Conservation (phyloP, 129 eudicot genomes). For the Silybum marianum region DNA sequence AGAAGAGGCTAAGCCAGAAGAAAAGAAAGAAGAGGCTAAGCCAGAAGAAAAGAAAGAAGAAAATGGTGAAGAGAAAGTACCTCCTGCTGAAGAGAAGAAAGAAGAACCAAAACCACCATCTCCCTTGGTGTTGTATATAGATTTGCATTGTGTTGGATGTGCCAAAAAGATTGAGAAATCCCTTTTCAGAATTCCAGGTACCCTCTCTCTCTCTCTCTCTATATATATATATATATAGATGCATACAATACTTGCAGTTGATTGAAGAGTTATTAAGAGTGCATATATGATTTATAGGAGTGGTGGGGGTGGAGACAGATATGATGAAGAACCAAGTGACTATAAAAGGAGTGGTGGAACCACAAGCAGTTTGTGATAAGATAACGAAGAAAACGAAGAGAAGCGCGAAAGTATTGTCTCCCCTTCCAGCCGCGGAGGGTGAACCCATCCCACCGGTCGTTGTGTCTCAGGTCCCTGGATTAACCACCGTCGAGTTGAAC, state of each 20-base stretch:
- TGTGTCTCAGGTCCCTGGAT: constrained; percentile 77
- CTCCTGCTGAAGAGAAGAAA: constrained; percentile 49
- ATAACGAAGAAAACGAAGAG: constrained; percentile 82
- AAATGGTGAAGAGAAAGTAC: constrained; percentile 40
- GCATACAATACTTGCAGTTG: background rate
- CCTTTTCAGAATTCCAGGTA: constrained; percentile 78
- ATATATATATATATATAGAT: background rate
- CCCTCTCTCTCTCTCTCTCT: background rate
- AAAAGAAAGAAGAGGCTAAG: constrained; percentile 52
- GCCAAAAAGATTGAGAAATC: constrained; percentile 86
- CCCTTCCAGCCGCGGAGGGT: constrained; percentile 82
- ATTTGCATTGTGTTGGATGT: constrained; percentile 97
- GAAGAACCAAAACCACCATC: constrained; percentile 67
- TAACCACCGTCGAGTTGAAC: constrained; percentile 69
- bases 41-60: constrained; percentile 57
- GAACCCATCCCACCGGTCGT: constrained; percentile 78
- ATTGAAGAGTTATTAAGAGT: background rate
- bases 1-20: constrained; percentile 47
- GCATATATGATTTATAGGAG: constrained; percentile 43
- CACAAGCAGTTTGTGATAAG: constrained; percentile 72
- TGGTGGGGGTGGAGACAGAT: constrained; percentile 71
- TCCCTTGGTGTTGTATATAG: constrained; percentile 78
- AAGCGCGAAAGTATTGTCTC: constrained; percentile 81
- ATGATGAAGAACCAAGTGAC: constrained; percentile 84
- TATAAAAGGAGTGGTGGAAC: constrained; percentile 87